Evolutionary conservation across 441 rosid genomes (phyloP).

Genomic region (Metrosideros polymorpha): DNA sequence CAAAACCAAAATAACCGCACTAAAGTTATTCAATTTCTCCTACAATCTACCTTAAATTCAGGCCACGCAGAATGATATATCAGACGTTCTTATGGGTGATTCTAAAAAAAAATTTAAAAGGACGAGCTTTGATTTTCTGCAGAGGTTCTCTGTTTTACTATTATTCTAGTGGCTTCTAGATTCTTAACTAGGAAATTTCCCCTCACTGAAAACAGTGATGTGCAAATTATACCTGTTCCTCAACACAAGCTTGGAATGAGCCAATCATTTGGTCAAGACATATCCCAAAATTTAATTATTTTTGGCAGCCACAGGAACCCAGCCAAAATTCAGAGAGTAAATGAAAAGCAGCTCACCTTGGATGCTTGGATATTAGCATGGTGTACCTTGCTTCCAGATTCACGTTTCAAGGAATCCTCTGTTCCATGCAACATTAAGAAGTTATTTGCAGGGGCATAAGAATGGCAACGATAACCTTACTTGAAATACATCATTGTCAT

Average conservation of each 20-base stretch:
- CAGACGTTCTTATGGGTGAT: background rate
- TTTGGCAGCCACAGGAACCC: background rate
- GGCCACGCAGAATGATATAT: background rate
- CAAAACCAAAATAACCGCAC: background rate
- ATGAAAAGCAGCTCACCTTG: background rate
- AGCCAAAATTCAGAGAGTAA: background rate
- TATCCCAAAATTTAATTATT: background rate
- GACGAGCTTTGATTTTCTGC: background rate
- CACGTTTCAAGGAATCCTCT: slow-evolving; percentile 21
- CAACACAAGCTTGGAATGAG: background rate
- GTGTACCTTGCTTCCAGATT: slow-evolving; percentile 15
- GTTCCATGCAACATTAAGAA: background rate
- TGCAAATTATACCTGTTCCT: background rate
- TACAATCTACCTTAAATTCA: background rate
- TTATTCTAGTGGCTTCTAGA: background rate
- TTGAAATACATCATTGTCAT: background rate
- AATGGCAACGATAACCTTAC: background rate
- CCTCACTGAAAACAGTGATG: background rate
- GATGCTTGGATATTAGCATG: slow-evolving; percentile 17
- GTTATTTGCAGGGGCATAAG: background rate
- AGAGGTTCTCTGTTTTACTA: background rate
- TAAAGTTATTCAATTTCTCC: background rate
- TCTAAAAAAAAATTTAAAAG: background rate
- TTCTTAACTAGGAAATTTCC: background rate
- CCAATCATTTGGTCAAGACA: background rate